These are phyloP conservation scores for Candida qinlingensis DNA, from an alignment of 805 yeast genomes.

Conservation along the genomic window DNA sequence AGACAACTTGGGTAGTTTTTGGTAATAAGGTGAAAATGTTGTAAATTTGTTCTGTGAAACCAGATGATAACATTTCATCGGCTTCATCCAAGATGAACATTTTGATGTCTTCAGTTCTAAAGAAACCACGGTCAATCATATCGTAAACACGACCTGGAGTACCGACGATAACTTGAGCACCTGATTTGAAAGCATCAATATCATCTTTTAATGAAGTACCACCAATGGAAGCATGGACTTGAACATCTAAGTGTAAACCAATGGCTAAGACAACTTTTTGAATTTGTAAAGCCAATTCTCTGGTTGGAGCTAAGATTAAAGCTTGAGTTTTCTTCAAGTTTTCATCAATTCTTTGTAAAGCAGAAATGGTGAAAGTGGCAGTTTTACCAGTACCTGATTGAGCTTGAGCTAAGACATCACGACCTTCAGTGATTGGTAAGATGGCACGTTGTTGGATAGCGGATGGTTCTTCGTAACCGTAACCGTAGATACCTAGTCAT, in stretches of 20 bases:
- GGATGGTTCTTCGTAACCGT: constrained; percentile 95
- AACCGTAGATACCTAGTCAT: constrained; percentile 70
- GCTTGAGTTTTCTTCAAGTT: constrained; percentile 79
- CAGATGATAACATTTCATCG: constrained; percentile 90
- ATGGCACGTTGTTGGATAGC: constrained; percentile 98
- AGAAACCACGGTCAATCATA: constrained; percentile 86
- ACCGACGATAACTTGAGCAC: constrained; percentile 93
- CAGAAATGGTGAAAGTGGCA: constrained; percentile 91
- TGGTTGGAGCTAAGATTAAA: constrained; percentile 90
- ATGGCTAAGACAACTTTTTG: constrained; percentile 87
- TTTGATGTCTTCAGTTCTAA: constrained; percentile 78
- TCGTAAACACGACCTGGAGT: constrained; percentile 98
- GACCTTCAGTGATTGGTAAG: constrained; percentile 88
- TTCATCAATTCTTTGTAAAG: constrained; percentile 70
- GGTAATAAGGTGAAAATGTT: constrained; percentile 89
- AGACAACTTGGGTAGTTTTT: constrained; percentile 86
- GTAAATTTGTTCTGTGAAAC: constrained; percentile 94
- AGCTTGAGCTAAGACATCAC: constrained; percentile 97
- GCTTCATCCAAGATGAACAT: constrained; percentile 98
- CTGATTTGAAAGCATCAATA: constrained; percentile 73
- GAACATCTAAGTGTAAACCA: constrained; percentile 85
- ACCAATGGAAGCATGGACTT: constrained; percentile 96
- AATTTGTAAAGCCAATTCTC: constrained; percentile 95
- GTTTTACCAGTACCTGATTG: constrained; percentile 99
- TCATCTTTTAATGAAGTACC: constrained; percentile 91